These are phyloP conservation scores for Amanita fuliginea DNA, from an alignment of 768 basidiomycete species.

Conservation along the genomic window DNA sequence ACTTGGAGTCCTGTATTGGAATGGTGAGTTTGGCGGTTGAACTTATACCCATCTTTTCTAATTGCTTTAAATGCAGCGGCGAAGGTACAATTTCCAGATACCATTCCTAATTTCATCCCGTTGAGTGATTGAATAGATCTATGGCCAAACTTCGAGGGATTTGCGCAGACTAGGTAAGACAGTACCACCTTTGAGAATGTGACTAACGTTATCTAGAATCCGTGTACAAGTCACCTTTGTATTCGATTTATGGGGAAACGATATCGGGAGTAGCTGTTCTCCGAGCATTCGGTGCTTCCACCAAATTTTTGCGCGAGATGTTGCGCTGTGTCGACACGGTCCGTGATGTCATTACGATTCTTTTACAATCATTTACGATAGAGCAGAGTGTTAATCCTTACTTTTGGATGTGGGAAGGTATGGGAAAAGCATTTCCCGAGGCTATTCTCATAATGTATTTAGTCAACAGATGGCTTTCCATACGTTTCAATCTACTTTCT, in stretches of 20 bases:
- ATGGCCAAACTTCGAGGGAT: slow-evolving; percentile 80
- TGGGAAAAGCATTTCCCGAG: background rate
- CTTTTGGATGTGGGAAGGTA: slow-evolving; percentile 90
- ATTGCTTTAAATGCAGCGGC: slow-evolving; percentile 2
- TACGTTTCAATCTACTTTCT: slow-evolving; percentile 79
- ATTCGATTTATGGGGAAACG: slow-evolving; percentile 34
- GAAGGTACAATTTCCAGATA: background rate
- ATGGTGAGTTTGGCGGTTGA: slow-evolving; percentile 31
- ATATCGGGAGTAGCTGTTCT: slow-evolving; percentile 36
- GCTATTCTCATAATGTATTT: background rate
- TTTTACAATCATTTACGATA: background rate
- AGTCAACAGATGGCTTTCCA: slow-evolving; percentile 89
- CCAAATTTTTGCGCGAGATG: slow-evolving; percentile 82
- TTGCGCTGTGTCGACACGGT: slow-evolving; percentile 73
- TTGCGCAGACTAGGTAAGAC: slow-evolving; percentile 64
- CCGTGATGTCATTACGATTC: slow-evolving; percentile 14
- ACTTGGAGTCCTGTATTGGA: slow-evolving; percentile 58
- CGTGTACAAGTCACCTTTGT: slow-evolving; percentile 35
- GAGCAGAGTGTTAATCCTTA: slow-evolving; percentile 52
- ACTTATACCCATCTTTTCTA: background rate
- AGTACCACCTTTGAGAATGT: background rate
- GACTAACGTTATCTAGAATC: slow-evolving; percentile 21
- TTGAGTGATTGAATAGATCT: slow-evolving; percentile 20
- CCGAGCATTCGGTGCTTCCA: slow-evolving; percentile 81
- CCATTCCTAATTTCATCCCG: background rate